A percentile compares a stretch with the other conserved stretches of the same genome.
Evolutionary conservation across 1,139 yeast species (phyloP).

Genomic region (Yamadazyma kanchanaburiensis): DNA sequence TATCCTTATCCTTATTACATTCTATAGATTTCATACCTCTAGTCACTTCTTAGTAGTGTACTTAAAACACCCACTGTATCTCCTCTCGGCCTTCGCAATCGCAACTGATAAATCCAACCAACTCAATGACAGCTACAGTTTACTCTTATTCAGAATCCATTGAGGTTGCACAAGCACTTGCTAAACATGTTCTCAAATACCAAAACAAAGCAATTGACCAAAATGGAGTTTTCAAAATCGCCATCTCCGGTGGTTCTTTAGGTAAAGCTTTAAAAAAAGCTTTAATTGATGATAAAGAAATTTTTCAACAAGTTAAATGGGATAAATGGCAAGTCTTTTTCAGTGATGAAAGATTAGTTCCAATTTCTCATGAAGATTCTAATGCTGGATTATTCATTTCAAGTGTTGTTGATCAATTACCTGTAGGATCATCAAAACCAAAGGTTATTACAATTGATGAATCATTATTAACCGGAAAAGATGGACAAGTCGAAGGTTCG

Average conservation of each 20-base stretch:
- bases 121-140: constrained; percentile 25
- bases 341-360: constrained; percentile 72
- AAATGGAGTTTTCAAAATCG: constrained; percentile 57
- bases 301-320: constrained; percentile 54
- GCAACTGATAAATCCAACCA: too few relatives aligned
- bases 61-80: too few relatives aligned
- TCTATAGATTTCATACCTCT: too few relatives aligned
- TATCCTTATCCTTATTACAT: too few relatives aligned
- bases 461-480: constrained; percentile 40
- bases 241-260: constrained; percentile 88
- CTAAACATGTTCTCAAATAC: constrained; percentile 46
- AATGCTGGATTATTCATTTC: constrained; percentile 63
- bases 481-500: constrained; percentile 39
- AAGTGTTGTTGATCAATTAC: constrained; percentile 49
- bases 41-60: too few relatives aligned
- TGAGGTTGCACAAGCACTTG: constrained; percentile 60
- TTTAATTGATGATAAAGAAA: constrained; percentile 54
- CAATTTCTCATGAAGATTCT: constrained; percentile 63
- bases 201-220: constrained; percentile 51
- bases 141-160: constrained; percentile 51
- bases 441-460: constrained; percentile 51
- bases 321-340: constrained; percentile 66
- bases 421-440: constrained; percentile 28
- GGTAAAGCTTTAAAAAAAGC: constrained; percentile 74
- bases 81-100: too few relatives aligned